phyloP scores from a whole-genome alignment of 495 filamentous ascomycete genomes.

The Pseudotulostoma volvatum region DNA sequence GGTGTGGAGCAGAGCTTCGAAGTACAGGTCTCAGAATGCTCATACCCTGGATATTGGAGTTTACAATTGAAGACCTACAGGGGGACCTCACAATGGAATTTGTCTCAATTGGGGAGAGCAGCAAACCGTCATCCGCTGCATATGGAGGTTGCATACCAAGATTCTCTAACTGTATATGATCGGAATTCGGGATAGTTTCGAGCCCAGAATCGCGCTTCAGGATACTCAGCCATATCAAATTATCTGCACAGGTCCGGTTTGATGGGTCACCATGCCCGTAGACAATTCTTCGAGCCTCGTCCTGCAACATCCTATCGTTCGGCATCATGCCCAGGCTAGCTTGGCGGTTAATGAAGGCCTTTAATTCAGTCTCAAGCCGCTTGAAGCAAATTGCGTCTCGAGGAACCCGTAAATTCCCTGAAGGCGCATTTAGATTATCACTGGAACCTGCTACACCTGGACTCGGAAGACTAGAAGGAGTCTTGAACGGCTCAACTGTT shows the following conservation, averaged over 20 bases:
- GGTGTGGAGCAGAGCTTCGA: constrained; percentile 21
- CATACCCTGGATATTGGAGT: constrained; percentile 11
- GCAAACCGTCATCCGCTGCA: constrained; percentile 17
- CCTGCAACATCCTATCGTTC: constrained; percentile 45
- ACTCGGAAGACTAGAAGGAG: constrained; percentile 1
- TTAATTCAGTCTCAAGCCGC: constrained; percentile 43
- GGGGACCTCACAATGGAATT: constrained; percentile 14
- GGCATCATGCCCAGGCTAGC: constrained; percentile 34
- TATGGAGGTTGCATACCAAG: constrained; percentile 28
- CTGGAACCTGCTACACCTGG: not conserved
- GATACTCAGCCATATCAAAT: constrained; percentile 44
- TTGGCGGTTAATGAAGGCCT: constrained; percentile 35
- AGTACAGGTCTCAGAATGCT: constrained; percentile 19
- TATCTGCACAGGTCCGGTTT: constrained; percentile 59
- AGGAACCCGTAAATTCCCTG: constrained; percentile 14
- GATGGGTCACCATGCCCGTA: constrained; percentile 50
- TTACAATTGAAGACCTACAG: constrained; percentile 1
- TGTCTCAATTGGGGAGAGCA: constrained; percentile 15
- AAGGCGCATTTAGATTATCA: not conserved
- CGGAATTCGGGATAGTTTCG: constrained; percentile 14
- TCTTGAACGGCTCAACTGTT: constrained; percentile 22
- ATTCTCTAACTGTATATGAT: constrained; percentile 21
- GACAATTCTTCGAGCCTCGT: constrained; percentile 44
- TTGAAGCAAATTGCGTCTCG: constrained; percentile 27
- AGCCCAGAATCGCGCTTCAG: constrained; percentile 51